These are phyloP conservation scores for Syncephalastrum monosporum DNA, from an alignment of 371 early-diverging fungal species.

Conservation along the genomic window DNA sequence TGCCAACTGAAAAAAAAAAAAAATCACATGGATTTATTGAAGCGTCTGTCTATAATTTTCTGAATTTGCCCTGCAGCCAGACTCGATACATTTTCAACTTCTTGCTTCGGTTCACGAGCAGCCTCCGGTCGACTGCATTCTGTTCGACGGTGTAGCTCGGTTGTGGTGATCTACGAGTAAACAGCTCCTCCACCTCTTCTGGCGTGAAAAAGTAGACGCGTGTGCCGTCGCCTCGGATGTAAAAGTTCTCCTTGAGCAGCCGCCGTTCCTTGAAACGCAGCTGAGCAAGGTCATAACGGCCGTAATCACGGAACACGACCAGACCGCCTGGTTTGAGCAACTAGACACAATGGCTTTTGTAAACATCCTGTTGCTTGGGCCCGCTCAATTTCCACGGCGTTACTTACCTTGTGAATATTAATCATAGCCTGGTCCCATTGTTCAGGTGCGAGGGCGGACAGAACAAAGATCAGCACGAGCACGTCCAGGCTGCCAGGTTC, in stretches of 20 bases:
- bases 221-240: slow-evolving; percentile 88
- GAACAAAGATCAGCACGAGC: slow-evolving; percentile 77
- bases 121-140: slow-evolving; percentile 89
- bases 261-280: slow-evolving; percentile 72
- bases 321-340: slow-evolving; percentile 76
- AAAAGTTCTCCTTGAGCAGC: slow-evolving; percentile 68
- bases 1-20: too few relatives aligned
- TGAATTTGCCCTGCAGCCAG: slow-evolving; percentile 97
- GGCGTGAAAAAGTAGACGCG: slow-evolving; percentile 66
- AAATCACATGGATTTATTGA: too few relatives aligned
- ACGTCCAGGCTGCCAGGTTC: slow-evolving; percentile 70
- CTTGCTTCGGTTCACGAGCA: slow-evolving; percentile 91
- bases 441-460: slow-evolving; percentile 84
- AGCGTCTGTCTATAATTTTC: slow-evolving; percentile 49
- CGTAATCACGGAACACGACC: slow-evolving; percentile 89
- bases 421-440: slow-evolving; percentile 68
- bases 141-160: slow-evolving; percentile 70
- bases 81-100: slow-evolving; percentile 97
- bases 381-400: too few relatives aligned
- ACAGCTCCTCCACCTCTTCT: slow-evolving; percentile 56
- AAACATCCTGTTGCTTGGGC: neutral
- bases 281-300: slow-evolving; percentile 84
- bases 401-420: slow-evolving; percentile 58
- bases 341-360: slow-evolving; percentile 8
- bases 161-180: slow-evolving; percentile 18